These are phyloP conservation scores for Claviceps sorghi DNA, from an alignment of 2,329 filamentous ascomycete genomes.

Conservation along the genomic window DNA sequence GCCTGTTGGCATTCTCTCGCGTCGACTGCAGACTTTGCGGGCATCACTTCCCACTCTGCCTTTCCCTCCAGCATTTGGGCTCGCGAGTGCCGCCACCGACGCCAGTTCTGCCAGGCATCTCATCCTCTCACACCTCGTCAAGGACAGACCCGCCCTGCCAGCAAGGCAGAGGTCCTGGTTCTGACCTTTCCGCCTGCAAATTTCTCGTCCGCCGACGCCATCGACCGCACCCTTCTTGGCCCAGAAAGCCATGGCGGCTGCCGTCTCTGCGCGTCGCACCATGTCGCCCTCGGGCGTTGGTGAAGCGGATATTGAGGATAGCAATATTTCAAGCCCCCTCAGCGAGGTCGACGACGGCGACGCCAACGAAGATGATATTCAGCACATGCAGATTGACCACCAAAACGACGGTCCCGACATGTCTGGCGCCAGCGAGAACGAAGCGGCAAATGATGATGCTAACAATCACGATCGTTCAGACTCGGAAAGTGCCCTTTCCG, in stretches of 20 bases:
- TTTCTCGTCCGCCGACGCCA: constrained; percentile 1
- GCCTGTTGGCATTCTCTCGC: not conserved
- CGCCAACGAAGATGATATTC: constrained; percentile 52
- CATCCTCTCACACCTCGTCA: not conserved
- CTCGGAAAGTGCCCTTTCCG: constrained; percentile 42
- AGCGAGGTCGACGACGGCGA: constrained; percentile 82
- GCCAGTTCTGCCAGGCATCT: not conserved
- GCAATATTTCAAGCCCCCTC: constrained; percentile 73
- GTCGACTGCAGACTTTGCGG: constrained; percentile 2
- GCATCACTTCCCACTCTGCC: not conserved
- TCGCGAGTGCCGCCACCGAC: not conserved
- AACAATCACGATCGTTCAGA: constrained; percentile 22
- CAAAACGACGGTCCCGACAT: constrained; percentile 18
- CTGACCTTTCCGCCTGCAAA: not conserved
- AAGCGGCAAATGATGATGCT: constrained; percentile 8
- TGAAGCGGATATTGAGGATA: constrained; percentile 41
- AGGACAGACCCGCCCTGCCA: not conserved
- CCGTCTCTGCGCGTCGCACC: constrained; percentile 33
- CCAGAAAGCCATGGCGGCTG: constrained; percentile 33
- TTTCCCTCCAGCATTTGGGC: not conserved
- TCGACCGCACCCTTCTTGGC: constrained; percentile 9
- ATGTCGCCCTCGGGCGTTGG: constrained; percentile 26
- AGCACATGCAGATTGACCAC: constrained; percentile 37
- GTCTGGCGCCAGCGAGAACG: constrained; percentile 14
- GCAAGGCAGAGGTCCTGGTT: not conserved